Base-by-base conservation (phyloP, 768 basidiomycete genomes). In the Auricularia cornea region DNA sequence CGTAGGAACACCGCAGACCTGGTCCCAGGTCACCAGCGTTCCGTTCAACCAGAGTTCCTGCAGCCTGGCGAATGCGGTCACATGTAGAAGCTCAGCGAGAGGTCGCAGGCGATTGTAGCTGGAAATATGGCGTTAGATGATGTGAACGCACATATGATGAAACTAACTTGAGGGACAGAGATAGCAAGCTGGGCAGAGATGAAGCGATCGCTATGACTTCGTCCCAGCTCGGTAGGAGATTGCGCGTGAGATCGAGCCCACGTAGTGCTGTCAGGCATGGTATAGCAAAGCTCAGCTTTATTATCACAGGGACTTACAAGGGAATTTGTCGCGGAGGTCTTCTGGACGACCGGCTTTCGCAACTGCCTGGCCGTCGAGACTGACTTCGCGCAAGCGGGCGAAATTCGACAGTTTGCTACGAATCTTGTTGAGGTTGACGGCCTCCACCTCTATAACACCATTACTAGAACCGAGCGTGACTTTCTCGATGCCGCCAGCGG, bases 361-460 rank as follows among this genome's bases (percentile, higher is more conserved):
- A 14, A 96, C 85, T 62, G 77, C 72, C 65, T 87, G 83, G 68
- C 78, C 80, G 70, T 95, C 90, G 31, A 97, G 77, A 64, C 94
- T 94, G 60, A 89, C 83, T 71, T 94, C 89, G 61, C 84, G 84
- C 59, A 98, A 78, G 20, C 79, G 79, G 57, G 81, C 80, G 23
- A 98, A 74, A 61, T 84, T 76, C 3, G 87, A 77, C 30, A 96
- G 80, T 56, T 88, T 89, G 30, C 77, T 75, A 69, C 89, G 81
- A 63, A 97, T 84, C 71, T 87, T 91, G 70, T 91, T 87, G 30
- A 97, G 77, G 54, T 84, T 81, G 3, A 94, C 89, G 3, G 91
- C 93, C 73, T 95, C 90, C 14, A 98, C 91, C 66, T 88, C 78
- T 67, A 98, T 94, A 3, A 84, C 79, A 31, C 90, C 89, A 60